A percentile compares a stretch with the other conserved stretches of the same genome.
Conservation (phyloP, 441 rosid species). For the Aleurites moluccanus region DNA sequence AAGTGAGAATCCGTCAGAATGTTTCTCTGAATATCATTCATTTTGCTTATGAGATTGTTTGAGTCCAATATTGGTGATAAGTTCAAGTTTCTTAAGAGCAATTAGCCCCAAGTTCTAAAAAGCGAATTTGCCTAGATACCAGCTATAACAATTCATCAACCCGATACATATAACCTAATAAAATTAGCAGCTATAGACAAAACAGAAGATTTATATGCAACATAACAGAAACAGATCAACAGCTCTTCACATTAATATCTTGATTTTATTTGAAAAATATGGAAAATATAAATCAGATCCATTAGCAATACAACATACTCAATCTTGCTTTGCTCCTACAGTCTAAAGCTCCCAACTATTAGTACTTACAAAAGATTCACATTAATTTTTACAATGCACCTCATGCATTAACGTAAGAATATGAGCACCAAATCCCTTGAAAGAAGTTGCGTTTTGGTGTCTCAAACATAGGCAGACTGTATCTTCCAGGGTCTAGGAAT, state of each 20-base stretch:
- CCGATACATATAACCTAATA: not conserved
- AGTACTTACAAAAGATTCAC: conserved; percentile 19
- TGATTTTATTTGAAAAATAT: conserved; percentile 13
- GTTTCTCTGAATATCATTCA: too few relatives aligned
- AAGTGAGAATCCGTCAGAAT: not conserved
- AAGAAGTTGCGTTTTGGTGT: conserved; percentile 11
- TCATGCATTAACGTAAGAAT: conserved; percentile 16
- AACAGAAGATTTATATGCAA: not conserved
- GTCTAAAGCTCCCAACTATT: conserved; percentile 9
- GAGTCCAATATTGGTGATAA: not conserved
- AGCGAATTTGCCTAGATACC: not conserved
- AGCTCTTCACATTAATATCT: not conserved
- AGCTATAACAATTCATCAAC: not conserved
- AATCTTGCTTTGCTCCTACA: conserved; percentile 14
- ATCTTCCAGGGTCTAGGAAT: conserved; percentile 19
- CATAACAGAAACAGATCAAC: not conserved
- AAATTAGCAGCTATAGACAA: not conserved
- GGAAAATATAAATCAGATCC: conserved; percentile 16
- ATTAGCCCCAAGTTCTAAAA: not conserved
- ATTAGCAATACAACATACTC: conserved; percentile 19
- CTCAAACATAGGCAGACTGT: conserved; percentile 20
- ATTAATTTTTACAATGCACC: conserved; percentile 18
- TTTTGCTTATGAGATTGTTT: too few relatives aligned
- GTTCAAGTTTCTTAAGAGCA: not conserved
- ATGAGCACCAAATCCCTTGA: conserved; percentile 17